phyloP scores from a whole-genome alignment of 1,284 basidiomycete species.

The Wallemia mellicola region DNA sequence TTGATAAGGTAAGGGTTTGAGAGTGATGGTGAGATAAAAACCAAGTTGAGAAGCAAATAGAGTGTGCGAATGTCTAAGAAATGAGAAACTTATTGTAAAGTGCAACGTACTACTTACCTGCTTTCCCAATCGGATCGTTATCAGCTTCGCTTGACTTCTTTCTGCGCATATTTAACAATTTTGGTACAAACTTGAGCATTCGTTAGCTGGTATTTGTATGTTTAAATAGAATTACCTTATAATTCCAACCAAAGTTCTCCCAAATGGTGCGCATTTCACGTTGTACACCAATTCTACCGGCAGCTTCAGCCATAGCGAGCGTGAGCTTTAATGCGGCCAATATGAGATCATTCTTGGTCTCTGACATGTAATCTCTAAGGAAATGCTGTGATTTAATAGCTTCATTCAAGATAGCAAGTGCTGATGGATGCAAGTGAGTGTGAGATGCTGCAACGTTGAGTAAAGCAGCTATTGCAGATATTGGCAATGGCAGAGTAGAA shows the following conservation, averaged over 20 bases:
- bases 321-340: conserved; percentile 32
- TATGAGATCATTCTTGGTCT: conserved; percentile 29
- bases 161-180: conserved; percentile 35
- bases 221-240: conserved; percentile 22
- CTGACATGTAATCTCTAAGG: conserved; percentile 29
- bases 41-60: conserved; percentile 33
- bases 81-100: background rate
- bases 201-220: conserved; percentile 3
- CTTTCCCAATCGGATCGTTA: conserved; percentile 21
- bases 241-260: conserved; percentile 41
- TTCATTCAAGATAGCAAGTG: conserved; percentile 27
- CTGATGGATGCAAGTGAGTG: conserved; percentile 29
- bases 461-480: conserved; percentile 26
- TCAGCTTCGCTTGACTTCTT: conserved; percentile 20
- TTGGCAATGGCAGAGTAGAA: conserved; percentile 19
- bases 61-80: conserved; percentile 35
- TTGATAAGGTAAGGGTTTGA: conserved; percentile 23
- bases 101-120: conserved; percentile 20
- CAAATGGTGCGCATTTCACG: conserved; percentile 15
- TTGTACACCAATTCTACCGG: conserved; percentile 30
- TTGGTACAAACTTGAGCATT: conserved; percentile 25
- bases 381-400: conserved; percentile 26
- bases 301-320: conserved; percentile 28
- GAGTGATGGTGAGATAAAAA: conserved; percentile 26
- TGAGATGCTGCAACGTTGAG: conserved; percentile 30